Percentiles rank a stretch among this genome's conserved stretches.
Conservation (phyloP, 2,329 filamentous ascomycete genomes). For the Phaeosphaeria sp. region DNA sequence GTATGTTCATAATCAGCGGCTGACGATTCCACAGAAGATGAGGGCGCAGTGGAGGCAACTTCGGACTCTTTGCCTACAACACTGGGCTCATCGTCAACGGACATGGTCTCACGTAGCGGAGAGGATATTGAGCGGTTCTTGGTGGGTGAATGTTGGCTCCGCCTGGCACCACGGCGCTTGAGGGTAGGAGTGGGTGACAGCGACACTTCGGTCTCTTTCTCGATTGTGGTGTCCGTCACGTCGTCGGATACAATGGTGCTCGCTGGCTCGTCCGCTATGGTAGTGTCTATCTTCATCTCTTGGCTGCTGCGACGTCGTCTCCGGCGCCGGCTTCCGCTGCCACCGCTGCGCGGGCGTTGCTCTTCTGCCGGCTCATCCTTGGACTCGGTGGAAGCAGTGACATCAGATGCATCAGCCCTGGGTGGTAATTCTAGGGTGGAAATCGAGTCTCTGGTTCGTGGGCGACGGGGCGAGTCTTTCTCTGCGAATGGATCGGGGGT, state of each 20-base stretch:
- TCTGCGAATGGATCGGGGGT: slow-evolving; percentile 64
- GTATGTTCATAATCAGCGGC: slow-evolving; percentile 40
- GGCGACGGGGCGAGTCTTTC: slow-evolving; percentile 26
- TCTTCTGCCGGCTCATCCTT: slow-evolving; percentile 29
- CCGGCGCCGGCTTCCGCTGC: slow-evolving; percentile 34
- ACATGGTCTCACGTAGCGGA: slow-evolving; percentile 32
- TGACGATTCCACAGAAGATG: slow-evolving; percentile 46
- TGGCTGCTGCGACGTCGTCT: slow-evolving; percentile 34
- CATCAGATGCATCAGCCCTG: slow-evolving; percentile 33
- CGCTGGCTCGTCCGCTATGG: slow-evolving; percentile 27
- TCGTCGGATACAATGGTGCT: slow-evolving; percentile 29
- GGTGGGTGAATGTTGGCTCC: slow-evolving; percentile 50
- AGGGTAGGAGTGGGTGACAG: slow-evolving; percentile 27
- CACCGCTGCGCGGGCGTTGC: slow-evolving; percentile 25
- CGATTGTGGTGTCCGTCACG: slow-evolving; percentile 6
- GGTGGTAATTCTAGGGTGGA: slow-evolving; percentile 35
- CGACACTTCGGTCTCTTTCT: not conserved
- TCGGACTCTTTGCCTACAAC: slow-evolving; percentile 31
- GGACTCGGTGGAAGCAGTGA: slow-evolving; percentile 28
- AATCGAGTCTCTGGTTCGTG: slow-evolving; percentile 36
- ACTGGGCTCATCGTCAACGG: slow-evolving; percentile 25
- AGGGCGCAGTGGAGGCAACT: slow-evolving; percentile 34
- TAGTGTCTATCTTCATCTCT: slow-evolving; percentile 34
- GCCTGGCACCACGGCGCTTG: slow-evolving; percentile 48
- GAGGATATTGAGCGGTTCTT: slow-evolving; percentile 46